These are phyloP conservation scores for Castanopsis chinensis DNA, from an alignment of 306 rosid genomes.

Conservation along the genomic window DNA sequence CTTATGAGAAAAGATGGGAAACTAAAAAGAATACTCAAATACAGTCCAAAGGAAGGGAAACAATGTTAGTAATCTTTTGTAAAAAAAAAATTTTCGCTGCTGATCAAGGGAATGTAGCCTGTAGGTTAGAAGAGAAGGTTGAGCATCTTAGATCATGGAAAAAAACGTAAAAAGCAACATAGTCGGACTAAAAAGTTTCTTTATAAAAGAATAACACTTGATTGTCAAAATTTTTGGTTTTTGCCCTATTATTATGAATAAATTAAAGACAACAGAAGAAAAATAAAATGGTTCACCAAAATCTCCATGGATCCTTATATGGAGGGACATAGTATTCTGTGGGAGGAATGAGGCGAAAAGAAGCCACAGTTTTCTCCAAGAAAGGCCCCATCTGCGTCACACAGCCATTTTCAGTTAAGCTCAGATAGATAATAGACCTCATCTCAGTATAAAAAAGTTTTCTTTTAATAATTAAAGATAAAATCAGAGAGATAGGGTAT, in stretches of 20 bases:
- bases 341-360: slow-evolving; percentile 82
- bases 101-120: no score
- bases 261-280: slow-evolving; percentile 20
- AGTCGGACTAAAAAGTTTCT: neutral
- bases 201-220: neutral
- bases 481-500: neutral
- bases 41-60: no score
- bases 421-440: neutral
- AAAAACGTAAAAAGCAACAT: no score
- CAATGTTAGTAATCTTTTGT: no score
- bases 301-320: slow-evolving; percentile 95
- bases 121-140: no score
- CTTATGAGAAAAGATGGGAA: no score
- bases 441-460: neutral
- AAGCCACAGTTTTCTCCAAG: slow-evolving; percentile 61
- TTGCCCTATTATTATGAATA: no score
- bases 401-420: neutral
- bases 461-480: neutral
- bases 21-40: no score
- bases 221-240: no score
- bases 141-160: no score
- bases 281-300: slow-evolving; percentile 63
- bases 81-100: no score
- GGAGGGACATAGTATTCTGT: slow-evolving; percentile 91
- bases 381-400: slow-evolving; percentile 81